Evolutionary conservation across 2,329 filamentous ascomycete genomes (phyloP).

Genomic region (Botrytis elliptica): DNA sequence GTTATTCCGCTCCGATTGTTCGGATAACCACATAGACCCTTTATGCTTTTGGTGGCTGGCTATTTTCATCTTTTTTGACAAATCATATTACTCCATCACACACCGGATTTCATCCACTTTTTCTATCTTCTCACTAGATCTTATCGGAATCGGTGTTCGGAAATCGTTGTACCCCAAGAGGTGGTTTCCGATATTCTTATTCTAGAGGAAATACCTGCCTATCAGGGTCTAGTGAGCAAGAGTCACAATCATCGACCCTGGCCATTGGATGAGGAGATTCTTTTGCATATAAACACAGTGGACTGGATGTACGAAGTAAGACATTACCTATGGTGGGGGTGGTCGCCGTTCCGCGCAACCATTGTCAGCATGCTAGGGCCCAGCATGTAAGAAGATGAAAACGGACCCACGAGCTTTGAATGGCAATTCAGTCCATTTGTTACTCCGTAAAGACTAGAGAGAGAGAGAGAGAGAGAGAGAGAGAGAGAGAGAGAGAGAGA

Average conservation of each 20-base stretch:
- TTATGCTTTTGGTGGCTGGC: not conserved
- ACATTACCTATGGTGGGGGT: not conserved
- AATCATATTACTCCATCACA: not conserved
- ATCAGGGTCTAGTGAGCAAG: not conserved
- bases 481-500: not conserved
- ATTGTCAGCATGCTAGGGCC: conserved; percentile 1
- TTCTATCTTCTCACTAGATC: not conserved
- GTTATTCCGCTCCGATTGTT: not conserved
- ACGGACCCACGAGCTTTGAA: not conserved
- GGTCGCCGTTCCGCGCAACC: not conserved
- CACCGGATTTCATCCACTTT: not conserved
- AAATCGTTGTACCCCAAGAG: not conserved
- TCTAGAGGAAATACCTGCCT: not conserved
- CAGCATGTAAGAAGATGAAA: not conserved
- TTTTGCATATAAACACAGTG: not conserved
- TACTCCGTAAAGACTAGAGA: not conserved
- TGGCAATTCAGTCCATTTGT: not conserved
- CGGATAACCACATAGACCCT: not conserved
- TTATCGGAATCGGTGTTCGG: conserved; percentile 10
- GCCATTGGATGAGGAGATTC: not conserved
- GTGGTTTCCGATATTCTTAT: not conserved
- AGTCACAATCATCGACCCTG: not conserved
- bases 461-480: not conserved
- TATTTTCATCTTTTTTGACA: not conserved
- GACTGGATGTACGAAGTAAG: not conserved